A percentile compares a stretch with the other conserved stretches of the same genome.
These are phyloP conservation scores for Pseudogymnoascus sp. DNA, from an alignment of 2,329 filamentous ascomycete species.

Conservation along the genomic window DNA sequence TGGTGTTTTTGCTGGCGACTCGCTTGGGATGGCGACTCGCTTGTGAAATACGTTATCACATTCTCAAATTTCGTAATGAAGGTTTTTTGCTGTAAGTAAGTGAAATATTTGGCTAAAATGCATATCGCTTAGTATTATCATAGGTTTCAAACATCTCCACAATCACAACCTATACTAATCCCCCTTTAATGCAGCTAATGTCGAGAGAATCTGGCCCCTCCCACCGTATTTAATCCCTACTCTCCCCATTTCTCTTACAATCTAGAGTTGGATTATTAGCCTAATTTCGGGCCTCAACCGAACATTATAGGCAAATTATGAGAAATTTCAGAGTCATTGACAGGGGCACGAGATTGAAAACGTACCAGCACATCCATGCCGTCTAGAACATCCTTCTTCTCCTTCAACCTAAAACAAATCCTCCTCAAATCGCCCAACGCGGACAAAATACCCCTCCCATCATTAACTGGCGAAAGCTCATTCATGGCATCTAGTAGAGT, in stretches of 20 bases:
- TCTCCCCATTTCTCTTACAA: not conserved
- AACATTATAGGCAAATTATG: not conserved
- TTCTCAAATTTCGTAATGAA: no score
- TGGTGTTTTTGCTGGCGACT: no score
- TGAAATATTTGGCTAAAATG: no score
- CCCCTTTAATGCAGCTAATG: not conserved
- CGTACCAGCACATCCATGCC: not conserved
- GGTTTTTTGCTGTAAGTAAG: no score
- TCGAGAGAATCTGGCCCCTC: not conserved
- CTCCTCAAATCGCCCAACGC: not conserved
- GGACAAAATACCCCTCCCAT: not conserved
- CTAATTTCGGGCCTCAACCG: not conserved
- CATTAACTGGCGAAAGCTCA: not conserved
- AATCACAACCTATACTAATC: not conserved
- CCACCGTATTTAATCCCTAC: not conserved
- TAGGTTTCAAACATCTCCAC: no score
- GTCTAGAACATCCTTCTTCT: not conserved
- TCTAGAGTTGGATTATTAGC: not conserved
- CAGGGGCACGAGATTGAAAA: not conserved
- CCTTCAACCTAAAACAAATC: not conserved
- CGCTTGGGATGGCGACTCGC: no score
- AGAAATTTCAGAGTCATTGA: not conserved
- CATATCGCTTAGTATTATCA: no score
- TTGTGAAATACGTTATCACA: no score
- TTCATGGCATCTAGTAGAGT: not conserved